Percentiles rank a stretch among this genome's conserved stretches.
These are phyloP conservation scores for Hyaloperonospora brassicae DNA, from an alignment of 352 stramenopile genomes.

Conservation along the genomic window DNA sequence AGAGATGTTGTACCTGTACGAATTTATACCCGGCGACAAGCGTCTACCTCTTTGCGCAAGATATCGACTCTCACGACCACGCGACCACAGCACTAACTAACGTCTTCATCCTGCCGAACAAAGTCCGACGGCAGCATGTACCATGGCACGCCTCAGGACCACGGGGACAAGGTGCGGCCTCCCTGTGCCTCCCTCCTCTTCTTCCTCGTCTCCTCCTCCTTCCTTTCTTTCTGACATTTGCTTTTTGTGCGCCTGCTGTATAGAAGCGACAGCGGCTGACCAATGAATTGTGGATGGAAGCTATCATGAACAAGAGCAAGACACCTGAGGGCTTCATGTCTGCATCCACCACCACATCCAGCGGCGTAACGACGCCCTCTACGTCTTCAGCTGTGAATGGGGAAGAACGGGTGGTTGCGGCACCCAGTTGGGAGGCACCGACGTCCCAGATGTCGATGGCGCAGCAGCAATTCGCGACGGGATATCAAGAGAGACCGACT, in stretches of 20 bases:
- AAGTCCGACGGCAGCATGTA: no score
- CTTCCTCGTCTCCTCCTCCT: neutral
- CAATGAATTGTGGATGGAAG: constrained; percentile 64
- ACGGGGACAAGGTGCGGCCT: constrained; percentile 25
- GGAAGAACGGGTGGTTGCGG: no score
- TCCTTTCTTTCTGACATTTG: constrained; percentile 3
- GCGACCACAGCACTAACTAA: no score
- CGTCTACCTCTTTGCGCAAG: no score
- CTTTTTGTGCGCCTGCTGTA: neutral
- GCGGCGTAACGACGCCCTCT: neutral
- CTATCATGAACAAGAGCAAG: constrained; percentile 62
- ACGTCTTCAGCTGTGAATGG: constrained; percentile 6
- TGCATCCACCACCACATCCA: neutral
- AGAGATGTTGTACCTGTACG: no score
- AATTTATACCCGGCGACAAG: no score
- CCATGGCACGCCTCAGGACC: constrained; percentile 16
- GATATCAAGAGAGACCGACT: no score
- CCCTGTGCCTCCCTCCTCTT: neutral
- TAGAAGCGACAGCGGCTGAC: constrained; percentile 27
- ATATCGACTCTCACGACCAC: no score
- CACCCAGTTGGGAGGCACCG: no score
- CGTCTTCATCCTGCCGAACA: no score
- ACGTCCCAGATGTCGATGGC: neutral
- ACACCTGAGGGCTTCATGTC: constrained; percentile 20
- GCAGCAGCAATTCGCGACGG: constrained; percentile 11